Evolutionary conservation across 176 grass and related monocot species (phyloP), one percentile per base, ranked within the genome.

Genomic region (Leersia perrieri): DNA sequence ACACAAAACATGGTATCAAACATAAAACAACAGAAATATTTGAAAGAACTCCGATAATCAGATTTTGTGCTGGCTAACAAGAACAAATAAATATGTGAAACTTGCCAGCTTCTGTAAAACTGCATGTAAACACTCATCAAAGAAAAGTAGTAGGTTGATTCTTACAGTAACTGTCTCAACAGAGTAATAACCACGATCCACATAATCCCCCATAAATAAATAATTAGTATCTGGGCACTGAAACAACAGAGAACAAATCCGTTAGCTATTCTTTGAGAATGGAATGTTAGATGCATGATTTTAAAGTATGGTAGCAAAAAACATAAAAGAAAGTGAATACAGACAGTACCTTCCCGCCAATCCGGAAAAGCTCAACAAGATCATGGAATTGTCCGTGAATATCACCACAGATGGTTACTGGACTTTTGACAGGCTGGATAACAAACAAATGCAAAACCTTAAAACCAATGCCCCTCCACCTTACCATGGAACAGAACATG

Each of bases 161-260:
- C 90, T 90, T 90, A 97, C 94, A 32, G 92, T 94, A 61, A 98
- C 95, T 73, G 95, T 98, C 89, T 98, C 95, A 78, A 98, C 95
- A 28, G 95, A 98, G 73, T 98, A 98, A 77, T 95, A 98, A 12
- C 95, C 95, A 88, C 95, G 95, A 61, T 98, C 95, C 3, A 98
- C 92, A 64, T 95, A 98, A 86, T 98, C 95, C 44, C 95, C 95
- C 95, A 98, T 98, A 85, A 98, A 98, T 78, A 98, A 86, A 65
- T 98, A 98, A 87, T 98, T 98, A 42, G 95, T 98, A 73, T 98
- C 95, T 73, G 95, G 95, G 71, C 95, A 98, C 92, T 98, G 76
- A 79, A 83, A 82, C 29, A 80, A 51, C 31, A 86, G 63, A 34
- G 13, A 64, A 71, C 38, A 72, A 44, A 74, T 65, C 7, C 20